phyloP scores from a whole-genome alignment of 2,329 filamentous ascomycete species.

The Verticillium klebahnii region DNA sequence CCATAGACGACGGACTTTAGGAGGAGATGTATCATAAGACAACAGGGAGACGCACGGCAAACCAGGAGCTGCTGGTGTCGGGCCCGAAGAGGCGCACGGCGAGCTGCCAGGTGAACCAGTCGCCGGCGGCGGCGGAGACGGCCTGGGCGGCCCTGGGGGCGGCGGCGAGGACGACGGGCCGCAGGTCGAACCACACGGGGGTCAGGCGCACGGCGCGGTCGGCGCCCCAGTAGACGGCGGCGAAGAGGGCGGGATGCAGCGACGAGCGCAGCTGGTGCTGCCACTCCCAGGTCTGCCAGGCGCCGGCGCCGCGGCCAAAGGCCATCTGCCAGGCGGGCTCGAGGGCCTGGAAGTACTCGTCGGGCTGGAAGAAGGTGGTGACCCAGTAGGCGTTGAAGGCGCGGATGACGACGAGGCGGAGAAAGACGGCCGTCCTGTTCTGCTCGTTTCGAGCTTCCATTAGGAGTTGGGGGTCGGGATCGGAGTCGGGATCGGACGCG shows the following conservation, averaged over 20 bases:
- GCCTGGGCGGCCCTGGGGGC: conserved; percentile 75
- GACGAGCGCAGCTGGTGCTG: conserved; percentile 80
- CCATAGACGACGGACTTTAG: background rate
- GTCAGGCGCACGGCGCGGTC: conserved; percentile 53
- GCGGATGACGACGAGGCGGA: conserved; percentile 60
- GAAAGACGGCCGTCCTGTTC: conserved; percentile 20
- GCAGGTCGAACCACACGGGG: conserved; percentile 37
- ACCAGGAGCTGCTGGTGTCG: conserved; percentile 58
- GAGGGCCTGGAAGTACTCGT: conserved; percentile 94
- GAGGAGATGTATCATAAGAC: too few relatives aligned
- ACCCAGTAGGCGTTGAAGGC: conserved; percentile 74
- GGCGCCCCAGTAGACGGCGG: conserved; percentile 62
- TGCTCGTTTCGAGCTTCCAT: conserved; percentile 17
- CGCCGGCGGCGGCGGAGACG: conserved; percentile 68
- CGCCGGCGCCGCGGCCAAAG: conserved; percentile 71
- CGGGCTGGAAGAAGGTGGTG: conserved; percentile 93
- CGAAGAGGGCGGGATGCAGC: conserved; percentile 85
- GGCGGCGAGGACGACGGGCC: conserved; percentile 63
- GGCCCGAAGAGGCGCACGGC: conserved; percentile 68
- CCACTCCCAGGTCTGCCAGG: conserved; percentile 99
- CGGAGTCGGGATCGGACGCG: conserved; percentile 1
- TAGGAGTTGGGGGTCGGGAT: conserved; percentile 13
- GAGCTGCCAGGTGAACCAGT: conserved; percentile 86
- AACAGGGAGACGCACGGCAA: conserved; percentile 54
- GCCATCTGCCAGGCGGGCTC: conserved; percentile 91